Percentiles rank a stretch among this genome's conserved stretches.
Conservation (phyloP, 2,329 filamentous ascomycete genomes). For the Chrysoporthe deuterocubensis region DNA sequence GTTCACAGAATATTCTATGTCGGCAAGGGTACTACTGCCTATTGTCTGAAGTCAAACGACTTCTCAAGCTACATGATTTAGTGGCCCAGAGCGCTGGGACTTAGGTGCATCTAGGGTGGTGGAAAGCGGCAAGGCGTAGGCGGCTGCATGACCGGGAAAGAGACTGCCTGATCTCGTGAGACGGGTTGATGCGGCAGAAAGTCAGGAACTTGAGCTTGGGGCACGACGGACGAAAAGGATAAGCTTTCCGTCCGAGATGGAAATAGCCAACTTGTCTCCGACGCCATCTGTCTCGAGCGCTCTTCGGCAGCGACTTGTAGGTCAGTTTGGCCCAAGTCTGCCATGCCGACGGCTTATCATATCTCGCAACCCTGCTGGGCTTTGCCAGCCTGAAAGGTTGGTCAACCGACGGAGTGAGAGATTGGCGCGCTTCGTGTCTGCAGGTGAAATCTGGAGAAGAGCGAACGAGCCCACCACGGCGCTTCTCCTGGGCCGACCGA, state of each 20-base stretch:
- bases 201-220: neutral
- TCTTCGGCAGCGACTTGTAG: too few species aligned
- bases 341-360: too few species aligned
- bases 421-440: slow-evolving; percentile 8
- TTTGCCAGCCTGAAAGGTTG: neutral
- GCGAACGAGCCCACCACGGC: slow-evolving; percentile 8
- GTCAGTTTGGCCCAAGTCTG: too few species aligned
- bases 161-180: too few species aligned
- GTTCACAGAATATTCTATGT: neutral
- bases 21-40: neutral
- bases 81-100: slow-evolving; percentile 1
- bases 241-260: too few species aligned
- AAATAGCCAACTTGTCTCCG: too few species aligned
- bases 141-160: too few species aligned
- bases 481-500: neutral
- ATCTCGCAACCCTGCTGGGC: too few species aligned
- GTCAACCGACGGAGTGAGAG: neutral
- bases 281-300: too few species aligned
- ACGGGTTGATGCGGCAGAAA: neutral
- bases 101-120: neutral
- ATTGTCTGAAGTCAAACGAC: neutral
- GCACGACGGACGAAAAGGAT: neutral
- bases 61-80: neutral
- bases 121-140: neutral
- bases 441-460: neutral